A percentile compares a stretch with the other conserved stretches of the same genome.
These are phyloP conservation scores for Lagenaria siceraria DNA, from an alignment of 306 rosid species.

Conservation along the genomic window DNA sequence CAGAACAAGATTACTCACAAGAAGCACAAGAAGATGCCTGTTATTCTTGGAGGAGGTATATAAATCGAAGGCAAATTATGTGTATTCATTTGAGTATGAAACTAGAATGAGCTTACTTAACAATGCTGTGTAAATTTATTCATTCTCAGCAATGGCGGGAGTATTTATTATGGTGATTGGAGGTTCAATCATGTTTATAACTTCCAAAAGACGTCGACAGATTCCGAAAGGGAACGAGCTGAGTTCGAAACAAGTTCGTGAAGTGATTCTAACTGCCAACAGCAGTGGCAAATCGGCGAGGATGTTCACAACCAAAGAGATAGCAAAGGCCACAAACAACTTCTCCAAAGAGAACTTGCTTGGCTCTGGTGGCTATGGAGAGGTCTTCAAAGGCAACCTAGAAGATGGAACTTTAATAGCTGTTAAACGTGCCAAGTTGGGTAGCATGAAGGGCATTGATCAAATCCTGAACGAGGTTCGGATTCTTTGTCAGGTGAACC, in stretches of 20 bases:
- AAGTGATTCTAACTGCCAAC: constrained; percentile 52
- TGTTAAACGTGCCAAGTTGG: constrained; percentile 69
- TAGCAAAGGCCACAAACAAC: constrained; percentile 56
- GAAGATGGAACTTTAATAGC: constrained; percentile 54
- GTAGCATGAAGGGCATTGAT: constrained; percentile 64
- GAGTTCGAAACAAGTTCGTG: constrained; percentile 49
- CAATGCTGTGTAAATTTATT: not conserved
- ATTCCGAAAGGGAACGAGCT: constrained; percentile 37
- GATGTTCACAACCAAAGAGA: constrained; percentile 58
- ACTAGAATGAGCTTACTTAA: not conserved
- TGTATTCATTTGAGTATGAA: not conserved
- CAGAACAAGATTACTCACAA: not conserved
- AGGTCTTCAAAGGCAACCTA: constrained; percentile 67
- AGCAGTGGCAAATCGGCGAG: constrained; percentile 58
- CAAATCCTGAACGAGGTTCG: constrained; percentile 84
- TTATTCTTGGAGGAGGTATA: constrained; percentile 8
- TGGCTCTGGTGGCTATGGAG: constrained; percentile 68
- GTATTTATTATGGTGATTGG: not conserved
- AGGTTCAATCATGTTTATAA: constrained; percentile 11
- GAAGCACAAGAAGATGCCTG: constrained; percentile 6
- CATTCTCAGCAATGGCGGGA: constrained; percentile 3
- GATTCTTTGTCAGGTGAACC: constrained; percentile 79
- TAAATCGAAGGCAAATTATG: not conserved
- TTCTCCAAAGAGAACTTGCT: constrained; percentile 58
- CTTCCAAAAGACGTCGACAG: constrained; percentile 47